Base-by-base conservation (phyloP, 1,284 basidiomycete species). In the Chondrostereum purpureum region DNA sequence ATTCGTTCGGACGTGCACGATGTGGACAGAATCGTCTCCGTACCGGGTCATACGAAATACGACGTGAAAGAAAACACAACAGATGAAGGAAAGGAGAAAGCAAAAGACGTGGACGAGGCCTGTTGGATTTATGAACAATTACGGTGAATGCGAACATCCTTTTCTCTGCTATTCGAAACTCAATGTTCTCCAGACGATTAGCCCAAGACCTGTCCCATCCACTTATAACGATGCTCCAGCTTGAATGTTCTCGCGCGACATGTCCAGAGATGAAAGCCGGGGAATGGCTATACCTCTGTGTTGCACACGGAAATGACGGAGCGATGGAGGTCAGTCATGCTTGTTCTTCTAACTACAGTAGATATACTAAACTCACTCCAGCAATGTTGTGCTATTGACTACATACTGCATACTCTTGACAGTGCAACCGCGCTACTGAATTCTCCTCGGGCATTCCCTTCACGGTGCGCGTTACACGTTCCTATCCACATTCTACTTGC, bases 211-310 rank as follows among this genome's bases (percentile, higher is more conserved):
- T 97, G 14, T 88, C 90, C 0, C 85, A 91, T 53, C 91, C 93
- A 0, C 78, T 97, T 43, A 83, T 98, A 42, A 90, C 86, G 2
- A 81, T 83, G 55, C 73, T 98, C 14, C 84, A 95, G 57, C 77
- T 82, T 50, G 85, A 90, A 58, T 98, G 94, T 58, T 88, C 81
- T 6, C 79, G 88, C 33, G 66, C 75, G 42, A 80, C 86, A 6
- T 98, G 94, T 69, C 88, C 90, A 1, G 88, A 95, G 62, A 97
- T 98, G 94, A 95, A 95, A 62, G 93, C 94, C 12, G 90, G 88
- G 43, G 92, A 97, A 70, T 97, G 94, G 92, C 74, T 92, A 36
- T 98, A 95, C 65, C 71, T 98, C 2, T 99, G 95, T 58, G 93
- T 95, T 21, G 92, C 93, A 0, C 94, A 97, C 57, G 82, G 85